A percentile compares a stretch with the other conserved stretches of the same genome.
Conservation (phyloP, 495 filamentous ascomycete genomes). For the Gamarada debralockiae region DNA sequence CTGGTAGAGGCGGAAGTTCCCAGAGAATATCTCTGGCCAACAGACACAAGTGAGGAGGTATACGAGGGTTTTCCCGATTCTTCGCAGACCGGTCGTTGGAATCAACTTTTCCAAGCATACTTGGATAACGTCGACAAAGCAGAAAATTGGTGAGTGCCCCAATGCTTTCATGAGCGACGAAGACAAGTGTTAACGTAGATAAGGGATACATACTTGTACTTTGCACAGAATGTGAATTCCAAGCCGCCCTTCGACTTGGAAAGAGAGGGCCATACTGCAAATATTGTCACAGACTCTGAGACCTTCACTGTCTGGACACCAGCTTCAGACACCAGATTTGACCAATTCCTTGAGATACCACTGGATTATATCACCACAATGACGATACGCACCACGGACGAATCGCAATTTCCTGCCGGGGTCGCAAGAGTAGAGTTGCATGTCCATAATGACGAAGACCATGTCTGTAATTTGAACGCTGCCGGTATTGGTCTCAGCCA, state of each 20-base stretch:
- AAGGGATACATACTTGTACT: neutral
- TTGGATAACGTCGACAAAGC: neutral
- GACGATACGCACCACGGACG: neutral
- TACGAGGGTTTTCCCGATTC: neutral
- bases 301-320: neutral
- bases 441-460: neutral
- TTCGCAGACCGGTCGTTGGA: neutral
- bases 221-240: neutral
- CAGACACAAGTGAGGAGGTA: neutral
- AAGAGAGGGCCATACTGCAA: neutral
- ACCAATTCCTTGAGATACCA: conserved; percentile 3
- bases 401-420: neutral
- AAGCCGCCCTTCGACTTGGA: neutral
- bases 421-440: neutral
- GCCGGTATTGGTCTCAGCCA: neutral
- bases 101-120: conserved; percentile 2
- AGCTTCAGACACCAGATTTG: neutral
- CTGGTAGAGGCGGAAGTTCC: neutral
- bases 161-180: neutral
- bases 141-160: neutral
- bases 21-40: conserved; percentile 2
- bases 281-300: neutral
- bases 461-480: neutral
- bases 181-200: neutral
- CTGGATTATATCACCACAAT: neutral